Base-by-base conservation (phyloP, 257 asterid genomes). In the Misopates orontium region DNA sequence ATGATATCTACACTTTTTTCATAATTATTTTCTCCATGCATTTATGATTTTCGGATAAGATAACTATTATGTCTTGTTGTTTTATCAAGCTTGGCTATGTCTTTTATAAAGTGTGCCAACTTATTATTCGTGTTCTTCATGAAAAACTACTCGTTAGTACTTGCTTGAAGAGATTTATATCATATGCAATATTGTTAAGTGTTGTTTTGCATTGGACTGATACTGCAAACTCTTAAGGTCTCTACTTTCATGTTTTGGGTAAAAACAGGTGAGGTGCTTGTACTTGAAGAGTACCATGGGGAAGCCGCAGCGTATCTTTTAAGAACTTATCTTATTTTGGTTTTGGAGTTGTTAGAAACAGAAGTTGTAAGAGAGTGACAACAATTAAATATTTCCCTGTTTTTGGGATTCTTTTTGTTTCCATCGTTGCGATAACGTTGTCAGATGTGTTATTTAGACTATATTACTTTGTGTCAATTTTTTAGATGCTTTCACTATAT, bases 251-350 rank as follows among this genome's bases (percentile, higher is more conserved):
- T 36, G 42, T 36, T 28, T 28, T 36, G 8, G n/a, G n/a, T n/a
- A n/a, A 1, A 3, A 8, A 23, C 63, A 57, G 63, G 63, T 58
- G 28, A 58, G 64, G 28, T 58, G 64, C 64, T 36, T 58, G 64
- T 58, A 58, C 64, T 36, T 58, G 64, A 58, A 58, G 50, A 58
- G 64, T 19, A 58, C 64, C 1, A 58, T 58, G 64, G 64, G 64
- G 45, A 58, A 58, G 64, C 64, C 64, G 8, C 64, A 58, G 17
- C 64, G 64, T 49, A 39, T 58, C 15, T 58, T 58, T 21, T 58
- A 19, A 58, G 64, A 7, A 12, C 42, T 9, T 36, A 5, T 0
- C 39, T 24, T 1, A 32, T n/a, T 39, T 39, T 31, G 14, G 42
- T 36, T 36, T 58, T 57, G 24, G 59, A 8, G 36, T 53, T 53